Evolutionary conservation across 306 rosid genomes (phyloP).

Genomic region (Quillaja saponaria): DNA sequence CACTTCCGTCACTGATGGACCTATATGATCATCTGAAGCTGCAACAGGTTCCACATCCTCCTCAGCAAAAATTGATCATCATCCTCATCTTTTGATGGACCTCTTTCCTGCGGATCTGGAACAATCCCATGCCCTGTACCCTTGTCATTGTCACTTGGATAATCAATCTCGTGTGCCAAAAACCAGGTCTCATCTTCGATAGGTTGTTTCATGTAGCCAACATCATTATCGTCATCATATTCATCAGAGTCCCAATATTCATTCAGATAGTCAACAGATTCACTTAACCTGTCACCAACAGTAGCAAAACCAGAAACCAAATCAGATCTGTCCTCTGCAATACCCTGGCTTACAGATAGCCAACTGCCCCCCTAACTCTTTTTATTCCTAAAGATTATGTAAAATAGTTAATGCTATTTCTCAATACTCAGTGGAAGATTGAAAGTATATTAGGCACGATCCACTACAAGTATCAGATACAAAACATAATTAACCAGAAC

Average conservation of each 20-base stretch:
- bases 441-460: too few relatives aligned
- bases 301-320: constrained; percentile 97
- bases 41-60: constrained; percentile 80
- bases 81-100: constrained; percentile 81
- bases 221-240: constrained; percentile 88
- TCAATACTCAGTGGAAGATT: too few relatives aligned
- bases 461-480: too few relatives aligned
- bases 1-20: constrained; percentile 65
- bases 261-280: constrained; percentile 81
- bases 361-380: constrained; percentile 82
- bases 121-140: constrained; percentile 86
- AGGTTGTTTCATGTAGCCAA: constrained; percentile 97
- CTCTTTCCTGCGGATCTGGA: constrained; percentile 78
- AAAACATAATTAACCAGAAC: too few relatives aligned
- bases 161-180: constrained; percentile 97
- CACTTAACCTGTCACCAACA: constrained; percentile 91
- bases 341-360: constrained; percentile 95
- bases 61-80: constrained; percentile 94
- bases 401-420: constrained; percentile 28
- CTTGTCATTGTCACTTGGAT: constrained; percentile 97
- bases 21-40: constrained; percentile 66
- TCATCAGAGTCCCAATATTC: constrained; percentile 99
- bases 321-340: constrained; percentile 88
- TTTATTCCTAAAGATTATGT: constrained; percentile 63
- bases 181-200: constrained; percentile 99